Evolutionary conservation across 257 asterid genomes (phyloP).

Genomic region (Plantago elongata): DNA sequence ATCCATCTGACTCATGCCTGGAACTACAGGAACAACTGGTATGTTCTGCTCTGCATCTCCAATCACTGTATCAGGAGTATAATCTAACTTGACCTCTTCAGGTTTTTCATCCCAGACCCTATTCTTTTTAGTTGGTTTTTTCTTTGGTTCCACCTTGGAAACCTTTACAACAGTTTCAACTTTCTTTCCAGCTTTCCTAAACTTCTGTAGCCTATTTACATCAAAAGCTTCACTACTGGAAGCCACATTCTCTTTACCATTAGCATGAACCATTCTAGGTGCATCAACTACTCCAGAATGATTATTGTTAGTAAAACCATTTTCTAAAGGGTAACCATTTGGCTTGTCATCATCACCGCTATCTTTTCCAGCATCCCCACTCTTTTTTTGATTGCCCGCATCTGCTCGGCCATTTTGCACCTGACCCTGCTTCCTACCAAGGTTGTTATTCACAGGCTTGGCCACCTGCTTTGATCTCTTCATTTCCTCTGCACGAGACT

Average conservation of each 20-base stretch:
- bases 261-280: conserved; percentile 27
- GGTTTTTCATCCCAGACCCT: conserved; percentile 91
- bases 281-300: conserved; percentile 36
- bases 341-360: conserved; percentile 45
- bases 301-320: conserved; percentile 44
- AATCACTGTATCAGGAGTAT: conserved; percentile 69
- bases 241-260: conserved; percentile 63
- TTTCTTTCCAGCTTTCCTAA: conserved; percentile 72
- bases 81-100: conserved; percentile 61
- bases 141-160: conserved; percentile 64
- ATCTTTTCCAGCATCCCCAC: conserved; percentile 59
- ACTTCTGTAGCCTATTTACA: conserved; percentile 80
- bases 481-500: conserved; percentile 88
- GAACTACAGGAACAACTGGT: conserved; percentile 49
- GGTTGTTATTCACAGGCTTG: conserved; percentile 45
- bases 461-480: conserved; percentile 66
- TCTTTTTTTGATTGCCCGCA: conserved; percentile 79
- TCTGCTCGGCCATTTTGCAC: conserved; percentile 48
- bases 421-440: conserved; percentile 67
- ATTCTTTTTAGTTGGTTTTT: conserved; percentile 56
- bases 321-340: conserved; percentile 36
- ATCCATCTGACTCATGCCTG: conserved; percentile 98
- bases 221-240: conserved; percentile 71
- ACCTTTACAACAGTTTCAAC: conserved; percentile 47
- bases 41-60: conserved; percentile 64